These are phyloP conservation scores for Blastomyces silverae DNA, from an alignment of 2,329 filamentous ascomycete genomes.

Conservation along the genomic window DNA sequence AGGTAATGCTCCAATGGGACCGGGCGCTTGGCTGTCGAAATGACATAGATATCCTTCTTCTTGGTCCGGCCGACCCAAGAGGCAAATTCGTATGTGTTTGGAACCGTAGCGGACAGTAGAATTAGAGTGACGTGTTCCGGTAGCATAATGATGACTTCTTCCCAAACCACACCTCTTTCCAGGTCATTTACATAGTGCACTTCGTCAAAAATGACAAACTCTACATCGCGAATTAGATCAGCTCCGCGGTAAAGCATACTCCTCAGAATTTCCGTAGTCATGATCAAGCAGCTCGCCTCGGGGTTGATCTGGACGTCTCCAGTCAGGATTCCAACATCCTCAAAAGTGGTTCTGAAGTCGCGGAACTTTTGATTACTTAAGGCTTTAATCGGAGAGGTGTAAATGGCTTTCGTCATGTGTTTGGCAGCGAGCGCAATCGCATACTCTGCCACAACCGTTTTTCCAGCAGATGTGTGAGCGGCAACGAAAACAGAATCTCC, in stretches of 20 bases:
- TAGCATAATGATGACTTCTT: slow-evolving; percentile 99
- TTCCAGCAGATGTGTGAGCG: slow-evolving; percentile 93
- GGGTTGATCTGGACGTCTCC: slow-evolving; percentile 97
- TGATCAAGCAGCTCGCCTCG: slow-evolving; percentile 95
- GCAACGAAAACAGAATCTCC: slow-evolving; percentile 98
- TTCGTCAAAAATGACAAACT: slow-evolving; percentile 98
- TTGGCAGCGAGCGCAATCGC: slow-evolving; percentile 93
- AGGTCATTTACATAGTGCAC: slow-evolving; percentile 98
- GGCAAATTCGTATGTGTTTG: slow-evolving; percentile 95
- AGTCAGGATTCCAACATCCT: slow-evolving; percentile 93
- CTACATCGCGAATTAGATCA: slow-evolving; percentile 91
- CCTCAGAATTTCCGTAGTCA: slow-evolving; percentile 96
- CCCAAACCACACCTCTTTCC: slow-evolving; percentile 96
- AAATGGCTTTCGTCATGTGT: slow-evolving; percentile 99
- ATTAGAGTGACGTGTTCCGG: slow-evolving; percentile 96
- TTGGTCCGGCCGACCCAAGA: slow-evolving; percentile 98
- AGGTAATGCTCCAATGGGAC: slow-evolving; percentile 94
- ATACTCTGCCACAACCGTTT: slow-evolving; percentile 97
- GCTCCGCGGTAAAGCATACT: slow-evolving; percentile 98
- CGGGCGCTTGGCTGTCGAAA: slow-evolving; percentile 90
- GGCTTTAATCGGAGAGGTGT: slow-evolving; percentile 97
- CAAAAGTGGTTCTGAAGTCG: slow-evolving; percentile 83
- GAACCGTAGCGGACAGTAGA: slow-evolving; percentile 88
- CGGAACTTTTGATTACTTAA: slow-evolving; percentile 98
- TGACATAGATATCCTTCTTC: slow-evolving; percentile 98